phyloP scores from a whole-genome alignment of 2,329 filamentous ascomycete genomes.

The Colletotrichum chrysophilum region DNA sequence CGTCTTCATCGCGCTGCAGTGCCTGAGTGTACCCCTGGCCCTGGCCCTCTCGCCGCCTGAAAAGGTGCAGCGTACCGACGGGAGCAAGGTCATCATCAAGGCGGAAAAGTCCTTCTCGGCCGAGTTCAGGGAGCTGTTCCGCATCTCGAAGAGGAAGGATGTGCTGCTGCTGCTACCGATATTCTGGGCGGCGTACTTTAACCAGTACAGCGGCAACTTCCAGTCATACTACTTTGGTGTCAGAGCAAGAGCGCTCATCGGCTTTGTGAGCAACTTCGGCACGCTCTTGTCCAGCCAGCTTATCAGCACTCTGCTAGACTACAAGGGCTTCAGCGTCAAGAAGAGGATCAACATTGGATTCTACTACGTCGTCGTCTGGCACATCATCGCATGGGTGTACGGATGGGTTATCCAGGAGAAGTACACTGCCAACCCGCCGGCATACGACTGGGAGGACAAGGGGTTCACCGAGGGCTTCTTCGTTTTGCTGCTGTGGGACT shows the following conservation, averaged over 20 bases:
- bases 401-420: constrained; percentile 58
- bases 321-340: constrained; percentile 38
- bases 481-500: constrained; percentile 53
- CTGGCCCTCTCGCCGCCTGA: constrained; percentile 30
- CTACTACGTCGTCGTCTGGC: constrained; percentile 48
- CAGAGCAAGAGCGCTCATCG: constrained; percentile 50
- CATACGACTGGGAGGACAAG: constrained; percentile 43
- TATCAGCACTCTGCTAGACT: constrained; percentile 50
- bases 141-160: constrained; percentile 22
- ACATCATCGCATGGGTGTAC: constrained; percentile 55
- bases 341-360: constrained; percentile 47
- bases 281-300: constrained; percentile 47
- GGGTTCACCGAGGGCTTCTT: constrained; percentile 54
- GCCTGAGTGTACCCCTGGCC: constrained; percentile 29
- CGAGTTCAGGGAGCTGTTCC: constrained; percentile 29
- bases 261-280: constrained; percentile 41
- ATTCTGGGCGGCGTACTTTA: constrained; percentile 33
- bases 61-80: constrained; percentile 31
- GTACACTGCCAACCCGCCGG: constrained; percentile 45
- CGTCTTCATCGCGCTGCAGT: constrained; percentile 32
- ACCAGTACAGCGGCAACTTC: constrained; percentile 48
- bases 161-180: constrained; percentile 26
- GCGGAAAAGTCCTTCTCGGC: constrained; percentile 25
- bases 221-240: constrained; percentile 45
- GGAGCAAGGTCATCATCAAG: constrained; percentile 28